Percentiles rank a stretch among this genome's conserved stretches.
Conservation (phyloP, 441 rosid genomes). For the Codiaeum variegatum region DNA sequence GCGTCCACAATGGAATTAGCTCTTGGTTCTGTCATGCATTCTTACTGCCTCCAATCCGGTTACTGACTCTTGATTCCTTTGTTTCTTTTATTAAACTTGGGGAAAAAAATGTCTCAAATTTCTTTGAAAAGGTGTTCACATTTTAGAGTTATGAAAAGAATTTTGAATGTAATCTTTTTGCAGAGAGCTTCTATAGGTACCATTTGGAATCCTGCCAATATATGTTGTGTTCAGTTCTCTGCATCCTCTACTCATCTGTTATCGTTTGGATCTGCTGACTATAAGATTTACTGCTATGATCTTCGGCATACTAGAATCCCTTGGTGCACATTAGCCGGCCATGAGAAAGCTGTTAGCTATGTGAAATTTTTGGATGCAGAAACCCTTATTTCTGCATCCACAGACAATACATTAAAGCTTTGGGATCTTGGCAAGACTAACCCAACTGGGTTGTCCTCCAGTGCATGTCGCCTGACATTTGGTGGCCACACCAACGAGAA, state of each 20-base stretch:
- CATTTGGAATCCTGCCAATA: conserved; percentile 64
- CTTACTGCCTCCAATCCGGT: background rate
- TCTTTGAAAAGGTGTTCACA: background rate
- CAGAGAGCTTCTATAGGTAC: conserved; percentile 60
- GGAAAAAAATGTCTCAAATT: background rate
- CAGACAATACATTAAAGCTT: conserved; percentile 76
- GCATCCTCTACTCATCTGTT: conserved; percentile 50
- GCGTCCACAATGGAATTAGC: background rate
- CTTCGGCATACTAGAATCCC: conserved; percentile 65
- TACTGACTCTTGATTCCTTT: background rate
- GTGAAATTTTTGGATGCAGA: conserved; percentile 75
- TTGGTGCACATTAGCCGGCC: conserved; percentile 67
- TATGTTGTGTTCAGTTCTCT: conserved; percentile 76
- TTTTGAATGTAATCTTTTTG: conserved; percentile 20
- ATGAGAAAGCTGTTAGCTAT: conserved; percentile 79
- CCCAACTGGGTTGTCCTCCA: conserved; percentile 38
- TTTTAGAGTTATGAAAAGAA: conserved; percentile 16
- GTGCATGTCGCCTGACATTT: conserved; percentile 56
- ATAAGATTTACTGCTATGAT: conserved; percentile 70
- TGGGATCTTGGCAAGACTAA: conserved; percentile 68
- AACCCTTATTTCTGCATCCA: conserved; percentile 77
- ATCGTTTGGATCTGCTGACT: conserved; percentile 78
- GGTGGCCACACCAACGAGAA: conserved; percentile 72
- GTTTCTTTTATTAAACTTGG: conserved; percentile 7
- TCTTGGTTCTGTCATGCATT: background rate